A percentile compares a stretch with the other conserved stretches of the same genome.
Evolutionary conservation across 768 basidiomycete genomes (phyloP).

Genomic region (Xerocomus brunneocitrinus): DNA sequence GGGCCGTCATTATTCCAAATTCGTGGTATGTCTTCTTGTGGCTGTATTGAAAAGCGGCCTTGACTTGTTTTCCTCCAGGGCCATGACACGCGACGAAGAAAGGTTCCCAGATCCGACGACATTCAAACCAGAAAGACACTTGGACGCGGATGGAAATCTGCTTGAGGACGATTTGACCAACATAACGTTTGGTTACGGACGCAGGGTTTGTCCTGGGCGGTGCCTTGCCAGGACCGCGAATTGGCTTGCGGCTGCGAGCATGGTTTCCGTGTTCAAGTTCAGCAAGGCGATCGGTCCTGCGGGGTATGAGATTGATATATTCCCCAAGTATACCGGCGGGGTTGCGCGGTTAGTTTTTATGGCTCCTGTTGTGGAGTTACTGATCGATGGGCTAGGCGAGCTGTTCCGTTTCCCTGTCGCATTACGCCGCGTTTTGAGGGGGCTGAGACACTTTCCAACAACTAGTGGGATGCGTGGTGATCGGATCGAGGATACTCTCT

Average conservation of each 20-base stretch:
- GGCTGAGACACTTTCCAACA: slow-evolving; percentile 13
- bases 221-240: slow-evolving; percentile 12
- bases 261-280: slow-evolving; percentile 19
- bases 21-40: slow-evolving; percentile 9
- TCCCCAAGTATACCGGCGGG: slow-evolving; percentile 15
- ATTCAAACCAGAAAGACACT: slow-evolving; percentile 34
- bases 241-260: slow-evolving; percentile 19
- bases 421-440: slow-evolving; percentile 18
- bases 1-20: slow-evolving; percentile 20
- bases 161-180: slow-evolving; percentile 17
- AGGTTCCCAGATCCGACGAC: slow-evolving; percentile 25
- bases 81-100: slow-evolving; percentile 22
- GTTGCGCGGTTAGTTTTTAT: slow-evolving; percentile 14
- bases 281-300: slow-evolving; percentile 19
- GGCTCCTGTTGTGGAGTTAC: background rate
- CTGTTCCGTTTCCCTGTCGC: slow-evolving; percentile 15
- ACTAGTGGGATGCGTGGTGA: background rate
- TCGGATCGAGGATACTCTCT: too few species aligned
- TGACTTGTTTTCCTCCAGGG: slow-evolving; percentile 8
- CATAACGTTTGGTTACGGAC: slow-evolving; percentile 34
- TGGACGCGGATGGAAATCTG: slow-evolving; percentile 20
- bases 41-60: background rate
- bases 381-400: slow-evolving; percentile 9
- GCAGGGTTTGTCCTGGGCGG: slow-evolving; percentile 22
- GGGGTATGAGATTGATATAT: slow-evolving; percentile 21